Evolutionary conservation across 148 eudicot species (phyloP).

Genomic region (Camellia sinensis): DNA sequence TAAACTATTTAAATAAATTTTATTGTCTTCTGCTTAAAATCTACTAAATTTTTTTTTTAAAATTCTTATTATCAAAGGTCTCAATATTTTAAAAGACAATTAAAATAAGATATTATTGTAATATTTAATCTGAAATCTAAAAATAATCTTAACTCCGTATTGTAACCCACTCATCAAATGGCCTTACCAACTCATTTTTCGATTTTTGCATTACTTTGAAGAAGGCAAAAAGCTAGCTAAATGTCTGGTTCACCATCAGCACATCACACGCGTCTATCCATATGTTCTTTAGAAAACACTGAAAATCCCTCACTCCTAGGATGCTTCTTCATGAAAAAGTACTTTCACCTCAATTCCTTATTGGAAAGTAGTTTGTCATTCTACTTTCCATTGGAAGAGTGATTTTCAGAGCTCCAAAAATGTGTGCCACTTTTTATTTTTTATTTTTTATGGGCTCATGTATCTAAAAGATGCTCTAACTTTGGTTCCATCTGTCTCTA

Average conservation of each 20-base stretch:
- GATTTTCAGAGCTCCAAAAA: conserved; percentile 28
- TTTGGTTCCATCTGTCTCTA: conserved; percentile 7
- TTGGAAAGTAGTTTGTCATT: conserved; percentile 40
- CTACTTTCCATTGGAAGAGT: conserved; percentile 30
- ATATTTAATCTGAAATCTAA: no score
- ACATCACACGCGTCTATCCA: background rate
- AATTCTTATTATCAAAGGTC: no score
- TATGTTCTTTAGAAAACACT: conserved; percentile 12
- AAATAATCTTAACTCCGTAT: no score
- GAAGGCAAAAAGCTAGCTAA: conserved; percentile 19
- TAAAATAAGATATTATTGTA: no score
- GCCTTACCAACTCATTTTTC: no score
- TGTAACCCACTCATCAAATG: no score
- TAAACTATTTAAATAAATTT: no score
- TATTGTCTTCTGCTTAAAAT: no score
- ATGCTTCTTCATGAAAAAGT: conserved; percentile 49
- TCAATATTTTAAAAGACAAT: no score
- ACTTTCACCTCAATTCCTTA: conserved; percentile 21
- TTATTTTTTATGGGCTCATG: conserved; percentile 7
- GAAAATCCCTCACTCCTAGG: conserved; percentile 44
- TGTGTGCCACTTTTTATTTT: conserved; percentile 18
- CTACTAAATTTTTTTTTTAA: no score
- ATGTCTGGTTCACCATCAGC: background rate
- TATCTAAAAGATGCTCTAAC: conserved; percentile 29
- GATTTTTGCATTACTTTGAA: background rate